Base-by-base conservation (phyloP, 2,329 filamentous ascomycete genomes). In the Sclerotinia borealis region DNA sequence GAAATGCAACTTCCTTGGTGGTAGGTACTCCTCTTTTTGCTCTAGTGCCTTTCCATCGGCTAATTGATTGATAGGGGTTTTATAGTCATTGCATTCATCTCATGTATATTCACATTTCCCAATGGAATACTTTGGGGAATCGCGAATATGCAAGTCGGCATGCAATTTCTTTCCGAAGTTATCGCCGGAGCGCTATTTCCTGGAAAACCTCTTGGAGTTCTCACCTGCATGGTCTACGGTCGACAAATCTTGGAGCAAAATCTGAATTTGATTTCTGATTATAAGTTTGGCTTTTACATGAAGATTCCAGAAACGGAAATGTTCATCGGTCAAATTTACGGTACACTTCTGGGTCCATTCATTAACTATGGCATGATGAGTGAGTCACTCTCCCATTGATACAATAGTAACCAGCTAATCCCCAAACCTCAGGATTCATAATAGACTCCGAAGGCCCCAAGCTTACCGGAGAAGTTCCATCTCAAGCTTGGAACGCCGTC, bases 121-220 rank as follows among this genome's bases (percentile, higher is more conserved):
- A 62, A 63, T n/a, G 65, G 66, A 41, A 73, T 76, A 64, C 72
- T 76, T 47, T 70, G 70, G 65, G 80, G 79, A n/a, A 77, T 81
- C 43, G 79, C 79, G 43, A 80, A 80, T 67, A 76, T 79, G 65
- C 76, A 78, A 63, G 77, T 78, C 3, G 77, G 77, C 22, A 72
- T 81, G 10, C 79, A 80, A 64, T 77, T 80, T 51, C 72, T 81
- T 41, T 77, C 77, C 9, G 78, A 81, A 66, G 77, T 81, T 68
- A 75, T 82, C 19, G 75, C 77, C 36, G 80, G 79, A n/a, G 81
- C 80, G 69, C 78, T 76, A 70, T 61, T 75, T 72, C 68, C 68
- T 1, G 88, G 88, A 29, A 82, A 82, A 4, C 88, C 88, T 3
- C 79, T 91, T 65, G 60, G 25, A 4, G 59, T 61, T 25, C 59